Evolutionary conservation across 1,284 basidiomycete species (phyloP).

Genomic region (Puccinia sorghi): DNA sequence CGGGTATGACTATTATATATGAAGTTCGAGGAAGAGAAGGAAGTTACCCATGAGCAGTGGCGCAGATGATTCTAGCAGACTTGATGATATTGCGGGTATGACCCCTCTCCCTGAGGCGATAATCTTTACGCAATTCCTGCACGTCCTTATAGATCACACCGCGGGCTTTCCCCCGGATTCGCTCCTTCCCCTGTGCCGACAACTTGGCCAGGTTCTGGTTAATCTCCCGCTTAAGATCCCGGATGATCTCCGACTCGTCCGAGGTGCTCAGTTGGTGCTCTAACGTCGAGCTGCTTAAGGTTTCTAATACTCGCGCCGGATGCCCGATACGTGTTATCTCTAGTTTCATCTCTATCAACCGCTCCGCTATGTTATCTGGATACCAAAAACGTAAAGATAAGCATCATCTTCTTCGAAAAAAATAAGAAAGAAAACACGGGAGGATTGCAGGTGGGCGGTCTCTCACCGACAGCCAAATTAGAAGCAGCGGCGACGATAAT

Average conservation of each 20-base stretch:
- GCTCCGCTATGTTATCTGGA: constrained; percentile 77
- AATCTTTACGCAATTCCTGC: constrained; percentile 79
- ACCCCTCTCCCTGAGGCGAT: constrained; percentile 18
- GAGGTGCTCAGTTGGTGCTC: constrained; percentile 79
- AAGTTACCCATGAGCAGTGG: constrained; percentile 65
- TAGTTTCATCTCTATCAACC: constrained; percentile 64
- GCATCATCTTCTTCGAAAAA: neutral
- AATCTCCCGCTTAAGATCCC: constrained; percentile 81
- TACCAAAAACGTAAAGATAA: constrained; percentile 48
- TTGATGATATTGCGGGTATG: constrained; percentile 29
- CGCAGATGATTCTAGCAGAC: constrained; percentile 14
- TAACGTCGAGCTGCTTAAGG: constrained; percentile 75
- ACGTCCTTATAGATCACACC: constrained; percentile 90
- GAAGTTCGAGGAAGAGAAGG: constrained; percentile 75
- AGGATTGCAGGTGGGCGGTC: neutral
- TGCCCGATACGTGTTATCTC: constrained; percentile 79
- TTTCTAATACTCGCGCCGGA: constrained; percentile 85
- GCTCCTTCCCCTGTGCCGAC: constrained; percentile 71
- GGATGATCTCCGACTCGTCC: constrained; percentile 75
- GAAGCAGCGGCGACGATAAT: constrained; percentile 86
- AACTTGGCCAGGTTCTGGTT: constrained; percentile 69
- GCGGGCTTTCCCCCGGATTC: constrained; percentile 74
- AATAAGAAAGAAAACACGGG: constrained; percentile 15
- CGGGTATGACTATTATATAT: too few relatives aligned
- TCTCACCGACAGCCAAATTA: constrained; percentile 74